Percentiles rank a stretch among this genome's conserved stretches.
Evolutionary conservation across 768 basidiomycete genomes (phyloP).

Genomic region (Tulasnella sp.): DNA sequence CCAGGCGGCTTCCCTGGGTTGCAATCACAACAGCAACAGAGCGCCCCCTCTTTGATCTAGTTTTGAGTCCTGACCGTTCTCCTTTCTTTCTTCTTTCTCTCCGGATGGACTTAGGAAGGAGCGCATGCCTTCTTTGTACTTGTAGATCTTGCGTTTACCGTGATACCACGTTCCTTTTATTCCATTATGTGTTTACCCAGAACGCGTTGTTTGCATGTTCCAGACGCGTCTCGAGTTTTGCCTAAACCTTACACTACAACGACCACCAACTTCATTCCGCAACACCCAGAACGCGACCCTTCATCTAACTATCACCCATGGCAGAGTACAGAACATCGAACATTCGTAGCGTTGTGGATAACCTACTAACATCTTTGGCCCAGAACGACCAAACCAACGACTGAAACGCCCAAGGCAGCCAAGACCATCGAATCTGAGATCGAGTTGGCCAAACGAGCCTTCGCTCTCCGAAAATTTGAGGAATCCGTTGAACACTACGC

Average conservation of each 20-base stretch:
- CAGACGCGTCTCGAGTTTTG: background rate
- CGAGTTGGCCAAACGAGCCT: constrained; percentile 79
- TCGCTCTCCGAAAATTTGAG: constrained; percentile 79
- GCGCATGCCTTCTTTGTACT: background rate
- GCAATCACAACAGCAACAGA: constrained; percentile 18
- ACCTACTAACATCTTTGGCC: background rate
- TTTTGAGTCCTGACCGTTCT: constrained; percentile 24
- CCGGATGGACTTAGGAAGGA: constrained; percentile 11
- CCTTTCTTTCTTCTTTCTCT: constrained; percentile 24
- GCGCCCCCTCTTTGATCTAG: constrained; percentile 9
- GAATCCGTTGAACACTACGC: constrained; percentile 80
- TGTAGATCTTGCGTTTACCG: background rate
- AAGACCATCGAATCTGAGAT: constrained; percentile 46
- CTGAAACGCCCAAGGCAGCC: constrained; percentile 10
- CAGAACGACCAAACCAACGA: constrained; percentile 4
- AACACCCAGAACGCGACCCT: background rate
- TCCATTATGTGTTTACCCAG: background rate
- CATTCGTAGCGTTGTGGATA: background rate
- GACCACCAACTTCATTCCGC: background rate
- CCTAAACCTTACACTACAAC: background rate
- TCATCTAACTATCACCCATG: background rate
- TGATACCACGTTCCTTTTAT: background rate
- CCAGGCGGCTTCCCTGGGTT: constrained; percentile 18
- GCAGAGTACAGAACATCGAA: background rate
- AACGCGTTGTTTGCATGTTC: background rate